These are phyloP conservation scores for Fistulinella prunicolor DNA, from an alignment of 768 basidiomycete genomes.

Conservation along the genomic window DNA sequence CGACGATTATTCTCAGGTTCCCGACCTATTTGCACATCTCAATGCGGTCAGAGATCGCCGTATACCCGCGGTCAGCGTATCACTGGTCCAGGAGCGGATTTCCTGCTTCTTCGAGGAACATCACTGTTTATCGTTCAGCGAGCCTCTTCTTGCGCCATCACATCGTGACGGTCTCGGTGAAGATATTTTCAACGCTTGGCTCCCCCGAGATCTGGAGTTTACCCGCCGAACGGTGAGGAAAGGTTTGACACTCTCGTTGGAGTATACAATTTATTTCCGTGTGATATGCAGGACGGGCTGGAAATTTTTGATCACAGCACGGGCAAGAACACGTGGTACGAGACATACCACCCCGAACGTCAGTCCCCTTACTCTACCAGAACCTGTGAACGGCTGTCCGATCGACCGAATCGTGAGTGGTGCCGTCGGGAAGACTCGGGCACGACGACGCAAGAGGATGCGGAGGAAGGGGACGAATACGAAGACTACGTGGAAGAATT, in stretches of 20 bases:
- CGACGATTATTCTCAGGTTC: constrained; percentile 20
- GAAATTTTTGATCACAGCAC: constrained; percentile 42
- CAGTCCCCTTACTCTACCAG: constrained; percentile 36
- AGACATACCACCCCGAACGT: constrained; percentile 42
- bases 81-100: constrained; percentile 36
- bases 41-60: constrained; percentile 23
- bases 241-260: neutral
- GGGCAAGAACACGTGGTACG: constrained; percentile 40
- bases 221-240: constrained; percentile 34
- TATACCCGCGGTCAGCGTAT: constrained; percentile 18
- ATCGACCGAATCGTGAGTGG: constrained; percentile 22
- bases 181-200: constrained; percentile 48
- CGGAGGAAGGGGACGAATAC: constrained; percentile 37
- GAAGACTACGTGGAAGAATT: constrained; percentile 38
- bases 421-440: constrained; percentile 19
- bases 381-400: constrained; percentile 29
- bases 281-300: constrained; percentile 36
- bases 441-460: constrained; percentile 14
- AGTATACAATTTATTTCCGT: constrained; percentile 10
- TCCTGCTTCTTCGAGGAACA: constrained; percentile 45
- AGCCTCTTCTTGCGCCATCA: constrained; percentile 35
- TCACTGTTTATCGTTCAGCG: constrained; percentile 41
- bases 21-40: constrained; percentile 24
- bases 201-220: constrained; percentile 38
- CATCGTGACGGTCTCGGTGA: constrained; percentile 37